These are phyloP conservation scores for Microascus cirrosus DNA, from an alignment of 2,329 filamentous ascomycete species.

Conservation along the genomic window DNA sequence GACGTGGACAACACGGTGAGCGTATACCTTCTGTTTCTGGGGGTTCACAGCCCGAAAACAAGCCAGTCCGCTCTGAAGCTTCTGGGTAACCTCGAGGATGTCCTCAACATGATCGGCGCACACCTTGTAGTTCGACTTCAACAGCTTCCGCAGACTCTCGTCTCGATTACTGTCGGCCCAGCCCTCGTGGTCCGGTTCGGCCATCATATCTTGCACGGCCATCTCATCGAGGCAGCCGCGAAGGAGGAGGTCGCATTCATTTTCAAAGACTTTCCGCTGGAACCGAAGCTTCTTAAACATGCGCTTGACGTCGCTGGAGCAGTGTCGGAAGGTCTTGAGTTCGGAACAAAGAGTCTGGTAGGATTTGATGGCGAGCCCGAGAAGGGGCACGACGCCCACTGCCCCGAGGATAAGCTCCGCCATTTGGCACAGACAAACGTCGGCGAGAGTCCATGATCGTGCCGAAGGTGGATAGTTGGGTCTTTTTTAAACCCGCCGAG, in stretches of 20 bases:
- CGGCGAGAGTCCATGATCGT: neutral
- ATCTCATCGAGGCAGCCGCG: neutral
- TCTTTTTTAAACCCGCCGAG: too few species aligned
- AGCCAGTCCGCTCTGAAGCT: neutral
- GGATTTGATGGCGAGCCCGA: constrained; percentile 5
- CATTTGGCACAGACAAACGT: neutral
- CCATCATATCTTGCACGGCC: neutral
- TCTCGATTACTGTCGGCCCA: neutral
- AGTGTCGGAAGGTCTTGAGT: constrained; percentile 4
- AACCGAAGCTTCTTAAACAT: neutral
- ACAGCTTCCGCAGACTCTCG: neutral
- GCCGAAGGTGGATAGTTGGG: too few species aligned
- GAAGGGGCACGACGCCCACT: constrained; percentile 3
- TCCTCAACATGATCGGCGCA: neutral
- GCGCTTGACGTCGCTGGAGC: constrained; percentile 1
- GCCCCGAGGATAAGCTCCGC: constrained; percentile 3
- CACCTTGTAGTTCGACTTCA: constrained; percentile 2
- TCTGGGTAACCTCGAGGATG: neutral
- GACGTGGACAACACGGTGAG: neutral
- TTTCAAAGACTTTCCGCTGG: constrained; percentile 3
- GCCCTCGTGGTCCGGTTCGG: neutral
- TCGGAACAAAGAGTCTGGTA: constrained; percentile 4
- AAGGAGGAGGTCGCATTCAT: constrained; percentile 6
- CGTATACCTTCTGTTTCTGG: neutral
- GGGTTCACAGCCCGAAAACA: neutral